A percentile compares a stretch with the other conserved stretches of the same genome.
phyloP scores from a whole-genome alignment of 176 grass and related monocot genomes.

The Cymbopogon citratus region DNA sequence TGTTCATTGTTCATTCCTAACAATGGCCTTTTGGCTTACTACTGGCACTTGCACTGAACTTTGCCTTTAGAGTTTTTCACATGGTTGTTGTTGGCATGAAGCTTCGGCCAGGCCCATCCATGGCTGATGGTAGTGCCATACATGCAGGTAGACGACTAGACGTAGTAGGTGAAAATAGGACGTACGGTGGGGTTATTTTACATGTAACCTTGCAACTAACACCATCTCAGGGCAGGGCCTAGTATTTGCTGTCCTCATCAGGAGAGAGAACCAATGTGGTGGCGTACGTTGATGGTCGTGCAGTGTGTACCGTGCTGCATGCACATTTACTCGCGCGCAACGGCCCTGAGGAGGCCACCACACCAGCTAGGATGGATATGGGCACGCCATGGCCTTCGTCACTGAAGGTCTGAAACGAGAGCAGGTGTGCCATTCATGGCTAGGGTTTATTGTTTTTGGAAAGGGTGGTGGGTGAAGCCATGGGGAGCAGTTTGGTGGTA shows the following conservation, averaged over 20 bases:
- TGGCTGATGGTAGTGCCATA: not conserved
- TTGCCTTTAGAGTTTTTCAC: not conserved
- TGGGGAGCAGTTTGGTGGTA: not conserved
- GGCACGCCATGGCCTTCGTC: not conserved
- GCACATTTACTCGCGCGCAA: not conserved
- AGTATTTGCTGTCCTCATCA: too few relatives aligned
- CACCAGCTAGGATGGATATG: too few relatives aligned
- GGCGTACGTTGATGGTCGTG: too few relatives aligned
- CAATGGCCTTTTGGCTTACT: not conserved
- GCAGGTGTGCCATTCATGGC: not conserved
- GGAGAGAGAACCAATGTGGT: too few relatives aligned
- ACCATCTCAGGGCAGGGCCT: too few relatives aligned
- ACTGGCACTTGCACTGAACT: not conserved
- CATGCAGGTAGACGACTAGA: too few relatives aligned
- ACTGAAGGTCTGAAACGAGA: not conserved
- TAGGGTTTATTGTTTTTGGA: not conserved
- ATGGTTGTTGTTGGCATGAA: not conserved
- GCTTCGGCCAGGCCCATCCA: constrained; percentile 7
- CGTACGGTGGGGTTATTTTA: not conserved
- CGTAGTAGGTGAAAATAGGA: not conserved
- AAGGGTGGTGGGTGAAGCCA: not conserved
- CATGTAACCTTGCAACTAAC: not conserved
- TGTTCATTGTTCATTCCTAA: not conserved
- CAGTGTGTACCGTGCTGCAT: not conserved
- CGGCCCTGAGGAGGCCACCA: not conserved